phyloP scores from a whole-genome alignment of 345 rosid genomes.

The Rubroshorea leprosula region DNA sequence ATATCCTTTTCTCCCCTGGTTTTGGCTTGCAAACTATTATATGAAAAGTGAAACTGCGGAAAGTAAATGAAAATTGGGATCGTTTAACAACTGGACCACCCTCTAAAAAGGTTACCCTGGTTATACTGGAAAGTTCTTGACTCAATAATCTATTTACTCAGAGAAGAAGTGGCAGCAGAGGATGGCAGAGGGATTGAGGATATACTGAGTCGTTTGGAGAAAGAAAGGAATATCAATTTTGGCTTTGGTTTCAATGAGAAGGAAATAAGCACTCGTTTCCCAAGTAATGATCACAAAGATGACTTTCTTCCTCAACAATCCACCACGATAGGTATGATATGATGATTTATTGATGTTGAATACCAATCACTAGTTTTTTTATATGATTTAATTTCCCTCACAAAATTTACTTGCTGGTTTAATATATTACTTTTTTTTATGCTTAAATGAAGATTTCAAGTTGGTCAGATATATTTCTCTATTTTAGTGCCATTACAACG shows the following conservation, averaged over 20 bases:
- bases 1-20: background rate
- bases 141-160: constrained; percentile 27
- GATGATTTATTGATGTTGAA: constrained; percentile 7
- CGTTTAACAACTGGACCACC: background rate
- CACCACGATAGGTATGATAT: constrained; percentile 35
- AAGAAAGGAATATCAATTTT: constrained; percentile 64
- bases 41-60: background rate
- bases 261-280: constrained; percentile 24
- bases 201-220: constrained; percentile 71
- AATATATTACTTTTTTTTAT: background rate
- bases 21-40: background rate
- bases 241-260: constrained; percentile 51
- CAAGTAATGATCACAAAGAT: constrained; percentile 19
- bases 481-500: background rate
- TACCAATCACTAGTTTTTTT: background rate
- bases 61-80: background rate
- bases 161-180: constrained; percentile 35
- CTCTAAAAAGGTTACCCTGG: background rate
- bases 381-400: too few relatives aligned
- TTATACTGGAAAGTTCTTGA: constrained; percentile 10
- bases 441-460: background rate
- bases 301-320: constrained; percentile 28
- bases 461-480: background rate
- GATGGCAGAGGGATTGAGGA: constrained; percentile 76
- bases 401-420: background rate